Evolutionary conservation across 139 green algal genomes (phyloP).

Genomic region (Spirogloea muscicola): DNA sequence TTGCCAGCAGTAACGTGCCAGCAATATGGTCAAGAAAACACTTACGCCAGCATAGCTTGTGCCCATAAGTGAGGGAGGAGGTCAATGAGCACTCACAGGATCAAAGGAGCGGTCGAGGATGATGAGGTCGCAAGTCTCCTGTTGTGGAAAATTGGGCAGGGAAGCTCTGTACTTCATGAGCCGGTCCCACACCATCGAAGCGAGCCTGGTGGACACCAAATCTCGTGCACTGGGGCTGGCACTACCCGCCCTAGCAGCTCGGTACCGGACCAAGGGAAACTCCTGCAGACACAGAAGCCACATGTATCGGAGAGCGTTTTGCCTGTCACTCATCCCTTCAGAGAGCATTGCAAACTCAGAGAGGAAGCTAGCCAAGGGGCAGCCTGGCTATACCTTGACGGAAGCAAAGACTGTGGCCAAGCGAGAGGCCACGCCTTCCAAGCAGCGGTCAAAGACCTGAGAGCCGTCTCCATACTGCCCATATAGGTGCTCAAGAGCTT

Average conservation of each 20-base stretch:
- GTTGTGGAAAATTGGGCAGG: constrained; percentile 24
- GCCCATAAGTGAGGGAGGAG: no score
- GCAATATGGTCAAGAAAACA: no score
- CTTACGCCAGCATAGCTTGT: no score
- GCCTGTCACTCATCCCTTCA: not conserved
- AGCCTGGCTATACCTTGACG: constrained; percentile 21
- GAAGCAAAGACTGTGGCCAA: constrained; percentile 43
- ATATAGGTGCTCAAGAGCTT: constrained; percentile 31
- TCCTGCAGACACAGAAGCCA: not conserved
- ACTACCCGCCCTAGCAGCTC: not conserved
- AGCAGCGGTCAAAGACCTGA: constrained; percentile 8
- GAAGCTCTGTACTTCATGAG: constrained; percentile 29
- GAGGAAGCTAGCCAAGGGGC: not conserved
- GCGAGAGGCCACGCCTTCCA: constrained; percentile 32
- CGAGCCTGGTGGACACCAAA: constrained; percentile 33
- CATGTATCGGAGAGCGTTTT: not conserved
- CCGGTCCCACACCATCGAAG: constrained; percentile 23
- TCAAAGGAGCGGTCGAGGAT: constrained; percentile 75
- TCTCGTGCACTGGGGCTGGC: constrained; percentile 9
- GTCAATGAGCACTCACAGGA: constrained; percentile 31
- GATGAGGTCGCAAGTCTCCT: constrained; percentile 70
- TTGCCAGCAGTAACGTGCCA: no score
- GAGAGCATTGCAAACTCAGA: not conserved
- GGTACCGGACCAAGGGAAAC: constrained; percentile 44
- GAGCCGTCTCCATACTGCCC: not conserved